Evolutionary conservation across 2,329 filamentous ascomycete genomes (phyloP), one percentile per base, ranked within the genome.

Genomic region (Colletotrichum chlorophyti): DNA sequence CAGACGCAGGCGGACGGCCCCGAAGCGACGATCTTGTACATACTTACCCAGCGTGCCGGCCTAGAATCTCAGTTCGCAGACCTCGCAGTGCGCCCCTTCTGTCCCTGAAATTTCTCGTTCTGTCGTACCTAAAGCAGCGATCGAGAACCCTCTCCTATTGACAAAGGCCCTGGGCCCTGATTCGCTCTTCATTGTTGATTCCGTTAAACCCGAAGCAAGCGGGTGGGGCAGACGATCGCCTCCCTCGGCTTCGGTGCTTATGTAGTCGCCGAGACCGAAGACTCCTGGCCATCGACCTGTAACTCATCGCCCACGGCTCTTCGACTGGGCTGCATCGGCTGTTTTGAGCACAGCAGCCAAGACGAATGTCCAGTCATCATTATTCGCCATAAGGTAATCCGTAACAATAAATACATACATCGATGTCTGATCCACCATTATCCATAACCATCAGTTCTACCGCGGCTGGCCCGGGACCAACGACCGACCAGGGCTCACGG

Each of bases 1-100:
- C 26, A 23, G 12, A 46, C 35, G 42, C 50, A 46, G 26, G 53
- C 48, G 48, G 38, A 52, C 40, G 31, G 29, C n/a, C n/a, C n/a
- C n/a, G n/a, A n/a, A n/a, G n/a, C n/a, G n/a, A n/a, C n/a, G n/a
- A n/a, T n/a, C n/a, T n/a, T n/a, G n/a, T n/a, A n/a, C n/a, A n/a
- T n/a, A n/a, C n/a, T n/a, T n/a, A n/a, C n/a, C n/a, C n/a, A 46
- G 8, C 8, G 6, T 27, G 15, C 24, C n/a, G n/a, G n/a, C n/a
- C n/a, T n/a, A n/a, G n/a, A n/a, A n/a, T n/a, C n/a, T n/a, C n/a
- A n/a, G n/a, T n/a, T n/a, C n/a, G n/a, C n/a, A n/a, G n/a, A n/a
- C n/a, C n/a, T n/a, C n/a, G n/a, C n/a, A n/a, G n/a, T n/a, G n/a
- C n/a, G n/a, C n/a, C n/a, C n/a, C n/a, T n/a, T n/a, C n/a, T n/a